Evolutionary conservation across 2,329 filamentous ascomycete species (phyloP).

Genomic region (Podosphaera aphanis): DNA sequence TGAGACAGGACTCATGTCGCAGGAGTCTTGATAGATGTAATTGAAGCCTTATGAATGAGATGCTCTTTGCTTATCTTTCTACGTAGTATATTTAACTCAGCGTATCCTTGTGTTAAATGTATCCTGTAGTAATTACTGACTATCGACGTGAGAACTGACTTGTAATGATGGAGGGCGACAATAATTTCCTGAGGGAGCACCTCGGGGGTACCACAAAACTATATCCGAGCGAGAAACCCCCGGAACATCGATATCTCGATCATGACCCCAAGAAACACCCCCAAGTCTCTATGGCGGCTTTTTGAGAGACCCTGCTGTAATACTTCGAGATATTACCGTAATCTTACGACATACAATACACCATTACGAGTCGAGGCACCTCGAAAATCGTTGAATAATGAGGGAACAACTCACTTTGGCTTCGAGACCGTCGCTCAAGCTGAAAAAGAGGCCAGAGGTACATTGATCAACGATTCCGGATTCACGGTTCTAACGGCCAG

Average conservation of each 20-base stretch:
- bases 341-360: not conserved
- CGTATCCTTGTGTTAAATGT: too few relatives aligned
- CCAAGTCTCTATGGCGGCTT: not conserved
- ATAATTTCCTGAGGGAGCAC: too few relatives aligned
- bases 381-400: constrained; percentile 5
- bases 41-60: too few relatives aligned
- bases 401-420: constrained; percentile 17
- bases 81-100: too few relatives aligned
- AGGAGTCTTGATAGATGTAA: too few relatives aligned
- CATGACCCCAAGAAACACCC: not conserved
- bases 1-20: too few relatives aligned
- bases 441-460: constrained; percentile 17
- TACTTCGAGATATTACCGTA: not conserved
- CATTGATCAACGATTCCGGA: not conserved
- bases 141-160: too few relatives aligned
- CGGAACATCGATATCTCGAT: not conserved
- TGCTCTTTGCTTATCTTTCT: too few relatives aligned
- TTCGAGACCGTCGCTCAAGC: constrained; percentile 16
- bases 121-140: too few relatives aligned
- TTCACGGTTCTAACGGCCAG: not conserved
- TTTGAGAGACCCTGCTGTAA: not conserved
- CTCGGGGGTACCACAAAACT: too few relatives aligned
- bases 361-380: not conserved
- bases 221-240: too few relatives aligned
- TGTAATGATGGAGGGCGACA: too few relatives aligned